Percentiles rank a stretch among this genome's conserved stretches.
Evolutionary conservation across 768 basidiomycete species (phyloP).

Genomic region (Hypholoma sublateritium): DNA sequence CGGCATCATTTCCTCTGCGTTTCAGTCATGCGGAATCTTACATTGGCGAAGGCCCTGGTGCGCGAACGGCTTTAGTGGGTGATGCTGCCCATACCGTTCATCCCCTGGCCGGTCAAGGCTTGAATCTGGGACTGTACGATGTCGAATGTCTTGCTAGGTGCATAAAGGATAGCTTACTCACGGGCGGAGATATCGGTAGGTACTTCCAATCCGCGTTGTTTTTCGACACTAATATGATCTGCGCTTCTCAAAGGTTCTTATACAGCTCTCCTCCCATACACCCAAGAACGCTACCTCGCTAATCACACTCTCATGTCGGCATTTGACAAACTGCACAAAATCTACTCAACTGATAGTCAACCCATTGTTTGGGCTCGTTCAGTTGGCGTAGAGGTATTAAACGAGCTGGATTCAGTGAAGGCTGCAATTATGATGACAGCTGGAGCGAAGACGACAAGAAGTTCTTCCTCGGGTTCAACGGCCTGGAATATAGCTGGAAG

Average conservation of each 20-base stretch:
- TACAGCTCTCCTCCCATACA: slow-evolving; percentile 74
- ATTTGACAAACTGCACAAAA: slow-evolving; percentile 86
- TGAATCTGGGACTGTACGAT: slow-evolving; percentile 93
- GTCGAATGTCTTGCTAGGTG: slow-evolving; percentile 69
- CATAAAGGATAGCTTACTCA: slow-evolving; percentile 52
- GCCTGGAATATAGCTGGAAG: slow-evolving; percentile 41
- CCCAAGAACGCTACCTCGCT: slow-evolving; percentile 76
- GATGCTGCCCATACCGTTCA: slow-evolving; percentile 96
- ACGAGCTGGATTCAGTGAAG: slow-evolving; percentile 85
- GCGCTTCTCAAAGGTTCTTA: slow-evolving; percentile 55
- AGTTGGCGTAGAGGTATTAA: slow-evolving; percentile 85
- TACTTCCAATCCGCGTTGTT: slow-evolving; percentile 5
- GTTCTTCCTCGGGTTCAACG: slow-evolving; percentile 7
- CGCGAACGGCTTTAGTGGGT: slow-evolving; percentile 85
- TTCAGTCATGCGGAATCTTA: slow-evolving; percentile 88
- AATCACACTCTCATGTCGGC: slow-evolving; percentile 87
- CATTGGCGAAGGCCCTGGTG: slow-evolving; percentile 65
- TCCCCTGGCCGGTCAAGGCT: slow-evolving; percentile 93
- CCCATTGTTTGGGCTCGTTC: slow-evolving; percentile 87
- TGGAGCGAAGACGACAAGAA: slow-evolving; percentile 37
- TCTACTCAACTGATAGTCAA: slow-evolving; percentile 68
- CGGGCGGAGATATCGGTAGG: slow-evolving; percentile 85
- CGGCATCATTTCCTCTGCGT: slow-evolving; percentile 89
- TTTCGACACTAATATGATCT: not conserved
- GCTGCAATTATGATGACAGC: slow-evolving; percentile 81